These are phyloP conservation scores for Aphanoascus verrucosus DNA, from an alignment of 2,329 filamentous ascomycete species.

Conservation along the genomic window DNA sequence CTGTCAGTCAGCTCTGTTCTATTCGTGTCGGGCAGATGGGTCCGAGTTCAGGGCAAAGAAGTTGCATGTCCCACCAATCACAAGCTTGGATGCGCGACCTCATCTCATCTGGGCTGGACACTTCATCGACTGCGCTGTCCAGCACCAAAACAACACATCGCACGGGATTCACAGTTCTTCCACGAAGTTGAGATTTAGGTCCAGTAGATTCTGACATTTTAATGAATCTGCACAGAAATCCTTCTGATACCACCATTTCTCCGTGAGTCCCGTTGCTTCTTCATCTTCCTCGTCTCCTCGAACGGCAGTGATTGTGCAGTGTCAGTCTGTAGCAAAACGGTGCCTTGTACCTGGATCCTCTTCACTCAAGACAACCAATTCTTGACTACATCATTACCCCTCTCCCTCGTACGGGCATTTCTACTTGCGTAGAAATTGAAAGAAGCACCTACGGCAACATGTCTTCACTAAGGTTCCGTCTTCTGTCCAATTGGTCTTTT, in stretches of 20 bases:
- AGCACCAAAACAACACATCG: no score
- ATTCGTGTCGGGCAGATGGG: no score
- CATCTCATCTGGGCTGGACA: not conserved
- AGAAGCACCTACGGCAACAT: not conserved
- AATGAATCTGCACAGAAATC: not conserved
- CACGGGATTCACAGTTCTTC: not conserved
- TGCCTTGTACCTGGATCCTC: not conserved
- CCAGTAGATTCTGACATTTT: not conserved
- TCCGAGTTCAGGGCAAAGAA: no score
- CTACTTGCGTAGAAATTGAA: slow-evolving; percentile 2
- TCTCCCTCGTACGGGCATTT: not conserved
- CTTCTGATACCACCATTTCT: no score
- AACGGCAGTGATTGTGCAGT: not conserved
- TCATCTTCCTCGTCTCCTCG: no score
- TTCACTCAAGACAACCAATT: not conserved
- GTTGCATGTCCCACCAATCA: no score
- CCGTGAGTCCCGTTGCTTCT: no score
- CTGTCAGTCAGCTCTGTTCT: no score
- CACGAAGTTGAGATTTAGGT: not conserved
- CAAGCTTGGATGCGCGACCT: no score
- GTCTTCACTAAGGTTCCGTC: slow-evolving; percentile 7
- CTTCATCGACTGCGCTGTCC: no score
- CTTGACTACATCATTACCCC: not conserved
- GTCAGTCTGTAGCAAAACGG: not conserved
- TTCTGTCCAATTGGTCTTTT: not conserved